Evolutionary conservation across 2,329 filamentous ascomycete genomes (phyloP).

Genomic region (Fusarium mangiferae): DNA sequence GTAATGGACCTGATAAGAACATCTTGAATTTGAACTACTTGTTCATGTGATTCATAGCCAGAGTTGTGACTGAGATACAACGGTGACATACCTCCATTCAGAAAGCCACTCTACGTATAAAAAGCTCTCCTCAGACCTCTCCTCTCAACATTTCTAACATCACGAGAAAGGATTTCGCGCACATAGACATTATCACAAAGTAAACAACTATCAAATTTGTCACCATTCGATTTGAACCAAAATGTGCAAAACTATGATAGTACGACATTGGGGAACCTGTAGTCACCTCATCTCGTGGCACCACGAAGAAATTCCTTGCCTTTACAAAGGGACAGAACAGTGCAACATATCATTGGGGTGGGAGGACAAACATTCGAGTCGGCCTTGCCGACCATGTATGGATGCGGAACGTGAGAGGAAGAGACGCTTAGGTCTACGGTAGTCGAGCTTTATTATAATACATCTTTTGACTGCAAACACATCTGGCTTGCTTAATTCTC

Average conservation of each 20-base stretch:
- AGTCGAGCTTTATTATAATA: not conserved
- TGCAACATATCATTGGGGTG: not conserved
- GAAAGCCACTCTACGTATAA: not conserved
- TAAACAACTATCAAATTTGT: rapidly evolving
- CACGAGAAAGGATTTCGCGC: rapidly evolving
- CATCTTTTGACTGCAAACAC: rapidly evolving
- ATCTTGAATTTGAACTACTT: rapidly evolving
- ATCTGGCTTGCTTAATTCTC: rapidly evolving
- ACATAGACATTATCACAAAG: not conserved
- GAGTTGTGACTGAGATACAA: not conserved
- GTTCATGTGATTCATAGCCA: not conserved
- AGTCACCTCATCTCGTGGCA: not conserved
- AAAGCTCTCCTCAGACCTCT: not conserved
- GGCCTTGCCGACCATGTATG: not conserved
- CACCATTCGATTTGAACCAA: rapidly evolving
- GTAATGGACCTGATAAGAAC: rapidly evolving
- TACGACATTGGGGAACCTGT: not conserved
- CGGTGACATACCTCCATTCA: not conserved
- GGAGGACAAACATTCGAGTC: not conserved
- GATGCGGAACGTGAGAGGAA: not conserved
- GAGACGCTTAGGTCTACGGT: not conserved
- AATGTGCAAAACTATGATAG: not conserved
- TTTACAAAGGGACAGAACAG: not conserved
- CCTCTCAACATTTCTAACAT: no score
- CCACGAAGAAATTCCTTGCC: not conserved